Percentiles rank a stretch among this genome's conserved stretches.
These are phyloP conservation scores for Pythium vanterpoolii DNA, from an alignment of 352 stramenopile genomes.

Conservation along the genomic window DNA sequence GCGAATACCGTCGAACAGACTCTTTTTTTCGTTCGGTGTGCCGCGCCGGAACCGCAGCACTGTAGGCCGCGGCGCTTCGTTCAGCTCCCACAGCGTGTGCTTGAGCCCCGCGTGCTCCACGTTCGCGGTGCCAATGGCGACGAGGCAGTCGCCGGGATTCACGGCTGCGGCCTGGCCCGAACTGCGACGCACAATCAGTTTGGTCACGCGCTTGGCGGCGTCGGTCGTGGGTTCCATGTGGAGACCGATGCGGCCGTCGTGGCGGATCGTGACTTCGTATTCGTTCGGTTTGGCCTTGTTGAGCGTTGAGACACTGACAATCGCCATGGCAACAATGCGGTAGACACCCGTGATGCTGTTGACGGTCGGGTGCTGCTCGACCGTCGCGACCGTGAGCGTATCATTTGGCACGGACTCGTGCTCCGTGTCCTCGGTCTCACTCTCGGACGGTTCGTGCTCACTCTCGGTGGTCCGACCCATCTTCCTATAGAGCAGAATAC, in stretches of 20 bases:
- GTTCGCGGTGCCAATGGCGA: slow-evolving; percentile 78
- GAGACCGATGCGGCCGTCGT: slow-evolving; percentile 59
- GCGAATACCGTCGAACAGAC: slow-evolving; percentile 55
- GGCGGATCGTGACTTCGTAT: slow-evolving; percentile 71
- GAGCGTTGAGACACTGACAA: slow-evolving; percentile 76
- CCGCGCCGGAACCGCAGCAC: slow-evolving; percentile 78
- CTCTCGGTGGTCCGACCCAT: slow-evolving; percentile 37
- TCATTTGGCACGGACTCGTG: slow-evolving; percentile 59
- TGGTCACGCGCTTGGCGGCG: slow-evolving; percentile 45
- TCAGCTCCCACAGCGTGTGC: slow-evolving; percentile 83
- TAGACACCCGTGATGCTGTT: slow-evolving; percentile 84
- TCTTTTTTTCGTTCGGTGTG: slow-evolving; percentile 73
- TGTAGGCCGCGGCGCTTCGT: slow-evolving; percentile 67
- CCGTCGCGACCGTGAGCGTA: slow-evolving; percentile 58
- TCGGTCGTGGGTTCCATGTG: slow-evolving; percentile 49
- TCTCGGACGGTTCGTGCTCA: slow-evolving; percentile 37
- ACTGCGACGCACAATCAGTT: slow-evolving; percentile 75
- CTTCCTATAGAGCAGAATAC: slow-evolving; percentile 24
- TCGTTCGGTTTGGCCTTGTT: slow-evolving; percentile 75
- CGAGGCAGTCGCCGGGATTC: slow-evolving; percentile 77
- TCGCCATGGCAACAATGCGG: slow-evolving; percentile 70
- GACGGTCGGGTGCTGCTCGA: slow-evolving; percentile 71
- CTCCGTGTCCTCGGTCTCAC: slow-evolving; percentile 39
- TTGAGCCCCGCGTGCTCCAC: slow-evolving; percentile 84
- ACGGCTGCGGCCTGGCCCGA: slow-evolving; percentile 67